Conservation (phyloP, 2,329 filamentous ascomycete species). For the Exophiala dermatitidis region DNA sequence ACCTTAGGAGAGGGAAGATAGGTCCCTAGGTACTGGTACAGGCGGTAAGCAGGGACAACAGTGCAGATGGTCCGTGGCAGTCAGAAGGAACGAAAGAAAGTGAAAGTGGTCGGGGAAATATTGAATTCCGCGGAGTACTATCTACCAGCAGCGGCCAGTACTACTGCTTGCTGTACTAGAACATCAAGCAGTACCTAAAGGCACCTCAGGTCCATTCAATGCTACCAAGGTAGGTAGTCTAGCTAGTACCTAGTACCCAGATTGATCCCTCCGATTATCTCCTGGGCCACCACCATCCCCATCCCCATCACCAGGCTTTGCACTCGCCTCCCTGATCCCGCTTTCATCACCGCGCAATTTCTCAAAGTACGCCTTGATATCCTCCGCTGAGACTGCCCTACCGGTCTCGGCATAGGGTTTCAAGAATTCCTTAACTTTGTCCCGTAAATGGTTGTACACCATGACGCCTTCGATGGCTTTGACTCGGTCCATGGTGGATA, state of each 20-base stretch:
- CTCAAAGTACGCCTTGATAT: constrained; percentile 95
- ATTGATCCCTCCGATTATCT: constrained; percentile 15
- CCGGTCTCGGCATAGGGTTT: constrained; percentile 90
- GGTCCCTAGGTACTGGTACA: too few relatives aligned
- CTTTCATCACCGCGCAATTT: constrained; percentile 82
- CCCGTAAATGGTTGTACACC: constrained; percentile 94
- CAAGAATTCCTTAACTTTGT: constrained; percentile 91
- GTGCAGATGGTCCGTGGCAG: too few relatives aligned
- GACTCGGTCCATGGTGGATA: constrained; percentile 87
- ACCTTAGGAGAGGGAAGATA: too few relatives aligned
- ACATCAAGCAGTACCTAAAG: too few relatives aligned
- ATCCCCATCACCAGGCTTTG: constrained; percentile 13
- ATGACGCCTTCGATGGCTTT: constrained; percentile 93
- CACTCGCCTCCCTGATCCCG: constrained; percentile 58
- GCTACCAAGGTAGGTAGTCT: background rate
- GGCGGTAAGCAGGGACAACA: too few relatives aligned
- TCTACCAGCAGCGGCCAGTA: too few relatives aligned
- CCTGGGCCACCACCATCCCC: background rate
- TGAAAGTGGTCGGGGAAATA: too few relatives aligned
- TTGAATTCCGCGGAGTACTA: too few relatives aligned
- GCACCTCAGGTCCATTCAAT: background rate
- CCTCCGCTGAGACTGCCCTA: constrained; percentile 79
- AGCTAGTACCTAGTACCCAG: constrained; percentile 12
- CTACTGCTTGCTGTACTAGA: too few relatives aligned
- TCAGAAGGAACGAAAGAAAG: too few relatives aligned